These are phyloP conservation scores for Haberlea rhodopensis DNA, from an alignment of 257 asterid genomes.

Conservation along the genomic window DNA sequence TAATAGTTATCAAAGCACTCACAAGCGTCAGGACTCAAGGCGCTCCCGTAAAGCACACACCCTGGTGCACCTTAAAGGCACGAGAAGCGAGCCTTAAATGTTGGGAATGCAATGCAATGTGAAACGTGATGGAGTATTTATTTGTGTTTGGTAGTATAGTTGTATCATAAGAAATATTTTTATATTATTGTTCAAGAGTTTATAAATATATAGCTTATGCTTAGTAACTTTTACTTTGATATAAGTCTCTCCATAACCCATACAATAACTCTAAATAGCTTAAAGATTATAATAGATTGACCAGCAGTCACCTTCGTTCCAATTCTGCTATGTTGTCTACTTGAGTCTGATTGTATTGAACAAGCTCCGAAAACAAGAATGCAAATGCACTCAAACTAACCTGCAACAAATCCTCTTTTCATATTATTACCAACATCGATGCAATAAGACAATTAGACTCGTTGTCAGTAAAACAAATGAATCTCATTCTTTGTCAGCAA, in stretches of 20 bases:
- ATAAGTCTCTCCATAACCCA: background rate
- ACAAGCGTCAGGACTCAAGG: background rate
- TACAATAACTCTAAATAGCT: background rate
- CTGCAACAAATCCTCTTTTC: conserved; percentile 35
- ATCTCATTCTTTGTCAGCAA: background rate
- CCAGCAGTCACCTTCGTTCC: conserved; percentile 55
- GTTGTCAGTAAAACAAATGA: background rate
- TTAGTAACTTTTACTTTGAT: background rate
- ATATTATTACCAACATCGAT: background rate
- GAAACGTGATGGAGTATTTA: background rate
- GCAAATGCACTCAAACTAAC: conserved; percentile 89
- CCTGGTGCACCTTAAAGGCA: background rate
- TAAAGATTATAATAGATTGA: conserved; percentile 1
- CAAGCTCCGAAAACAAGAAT: conserved; percentile 85
- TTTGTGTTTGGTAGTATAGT: background rate
- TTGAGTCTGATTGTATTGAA: conserved; percentile 91
- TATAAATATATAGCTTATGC: background rate
- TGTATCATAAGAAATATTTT: background rate
- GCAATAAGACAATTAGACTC: background rate
- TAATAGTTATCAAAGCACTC: background rate
- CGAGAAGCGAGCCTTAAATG: background rate
- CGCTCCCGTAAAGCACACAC: background rate
- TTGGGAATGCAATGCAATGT: background rate
- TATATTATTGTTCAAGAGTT: background rate
- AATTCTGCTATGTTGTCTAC: conserved; percentile 80